Evolutionary conservation across 2,329 filamentous ascomycete species (phyloP).

Genomic region (Amphichorda felina): DNA sequence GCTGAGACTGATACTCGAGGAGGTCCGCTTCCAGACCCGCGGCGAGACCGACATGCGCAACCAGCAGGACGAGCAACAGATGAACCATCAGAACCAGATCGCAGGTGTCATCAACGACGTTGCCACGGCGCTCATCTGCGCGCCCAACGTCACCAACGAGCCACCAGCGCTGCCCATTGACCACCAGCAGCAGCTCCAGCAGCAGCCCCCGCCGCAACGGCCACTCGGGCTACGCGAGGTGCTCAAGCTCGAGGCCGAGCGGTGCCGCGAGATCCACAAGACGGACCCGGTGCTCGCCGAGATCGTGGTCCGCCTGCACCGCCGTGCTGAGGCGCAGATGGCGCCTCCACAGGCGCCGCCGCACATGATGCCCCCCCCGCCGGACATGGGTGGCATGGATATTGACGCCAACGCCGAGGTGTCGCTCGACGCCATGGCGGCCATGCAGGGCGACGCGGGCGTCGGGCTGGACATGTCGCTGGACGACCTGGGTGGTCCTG

Average conservation of each 20-base stretch:
- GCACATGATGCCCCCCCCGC: constrained; percentile 27
- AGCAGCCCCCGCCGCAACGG: constrained; percentile 16
- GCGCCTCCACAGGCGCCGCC: constrained; percentile 25
- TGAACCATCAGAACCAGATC: neutral
- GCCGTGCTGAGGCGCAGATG: constrained; percentile 56
- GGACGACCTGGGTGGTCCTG: constrained; percentile 12
- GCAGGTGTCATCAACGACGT: constrained; percentile 50
- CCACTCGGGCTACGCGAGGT: constrained; percentile 47
- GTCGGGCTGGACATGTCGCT: constrained; percentile 34
- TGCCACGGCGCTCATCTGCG: constrained; percentile 56
- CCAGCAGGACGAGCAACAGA: constrained; percentile 15
- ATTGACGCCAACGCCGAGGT: constrained; percentile 4
- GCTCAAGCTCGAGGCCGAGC: constrained; percentile 44
- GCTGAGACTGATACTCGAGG: constrained; percentile 44
- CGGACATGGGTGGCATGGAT: constrained; percentile 18
- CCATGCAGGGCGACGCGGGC: constrained; percentile 25
- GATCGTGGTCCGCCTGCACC: constrained; percentile 48
- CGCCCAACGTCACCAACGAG: constrained; percentile 44
- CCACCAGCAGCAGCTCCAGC: constrained; percentile 18
- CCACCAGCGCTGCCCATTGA: constrained; percentile 20
- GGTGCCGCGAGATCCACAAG: constrained; percentile 43
- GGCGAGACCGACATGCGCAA: constrained; percentile 27
- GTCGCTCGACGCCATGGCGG: constrained; percentile 28
- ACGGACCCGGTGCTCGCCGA: constrained; percentile 47
- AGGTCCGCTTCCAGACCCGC: constrained; percentile 1